These are phyloP conservation scores for Amanita exitialis DNA, from an alignment of 768 basidiomycete genomes.

Conservation along the genomic window DNA sequence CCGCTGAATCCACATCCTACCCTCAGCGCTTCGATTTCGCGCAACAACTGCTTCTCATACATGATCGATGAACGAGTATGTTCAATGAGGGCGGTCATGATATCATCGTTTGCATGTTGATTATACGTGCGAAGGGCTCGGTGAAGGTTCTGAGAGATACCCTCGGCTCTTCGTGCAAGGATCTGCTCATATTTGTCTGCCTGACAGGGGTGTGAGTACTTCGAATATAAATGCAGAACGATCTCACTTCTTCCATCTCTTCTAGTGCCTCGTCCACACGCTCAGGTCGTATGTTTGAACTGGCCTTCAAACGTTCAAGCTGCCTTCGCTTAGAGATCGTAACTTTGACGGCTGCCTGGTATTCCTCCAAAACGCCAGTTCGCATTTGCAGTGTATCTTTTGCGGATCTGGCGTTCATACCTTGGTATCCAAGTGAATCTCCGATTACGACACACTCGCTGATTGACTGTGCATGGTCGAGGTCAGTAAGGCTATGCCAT, in stretches of 20 bases:
- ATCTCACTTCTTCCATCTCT: slow-evolving; percentile 80
- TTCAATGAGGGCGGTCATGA: slow-evolving; percentile 83
- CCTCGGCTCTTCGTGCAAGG: slow-evolving; percentile 77
- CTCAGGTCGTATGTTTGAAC: slow-evolving; percentile 76
- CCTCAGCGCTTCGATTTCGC: slow-evolving; percentile 79
- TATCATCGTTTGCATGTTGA: slow-evolving; percentile 81
- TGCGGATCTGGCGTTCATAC: slow-evolving; percentile 92
- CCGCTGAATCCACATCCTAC: slow-evolving; percentile 65
- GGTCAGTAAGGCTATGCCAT: slow-evolving; percentile 81
- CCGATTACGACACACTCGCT: slow-evolving; percentile 93
- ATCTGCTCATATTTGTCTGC: slow-evolving; percentile 85
- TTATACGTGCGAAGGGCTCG: slow-evolving; percentile 79
- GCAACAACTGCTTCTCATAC: slow-evolving; percentile 82
- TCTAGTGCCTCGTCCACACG: slow-evolving; percentile 87
- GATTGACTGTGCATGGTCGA: slow-evolving; percentile 85
- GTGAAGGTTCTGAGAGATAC: slow-evolving; percentile 91
- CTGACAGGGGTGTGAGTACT: slow-evolving; percentile 26
- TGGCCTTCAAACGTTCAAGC: slow-evolving; percentile 82
- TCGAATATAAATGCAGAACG: slow-evolving; percentile 5
- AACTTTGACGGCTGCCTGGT: slow-evolving; percentile 85
- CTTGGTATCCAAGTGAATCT: slow-evolving; percentile 95
- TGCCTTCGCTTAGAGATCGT: slow-evolving; percentile 89
- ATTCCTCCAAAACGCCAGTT: slow-evolving; percentile 86
- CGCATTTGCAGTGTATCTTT: slow-evolving; percentile 91
- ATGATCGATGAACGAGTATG: slow-evolving; percentile 87